Evolutionary conservation across 179 eudicot species (phyloP), one percentile per base, ranked within the genome.

Genomic region (Beta lomatogona): DNA sequence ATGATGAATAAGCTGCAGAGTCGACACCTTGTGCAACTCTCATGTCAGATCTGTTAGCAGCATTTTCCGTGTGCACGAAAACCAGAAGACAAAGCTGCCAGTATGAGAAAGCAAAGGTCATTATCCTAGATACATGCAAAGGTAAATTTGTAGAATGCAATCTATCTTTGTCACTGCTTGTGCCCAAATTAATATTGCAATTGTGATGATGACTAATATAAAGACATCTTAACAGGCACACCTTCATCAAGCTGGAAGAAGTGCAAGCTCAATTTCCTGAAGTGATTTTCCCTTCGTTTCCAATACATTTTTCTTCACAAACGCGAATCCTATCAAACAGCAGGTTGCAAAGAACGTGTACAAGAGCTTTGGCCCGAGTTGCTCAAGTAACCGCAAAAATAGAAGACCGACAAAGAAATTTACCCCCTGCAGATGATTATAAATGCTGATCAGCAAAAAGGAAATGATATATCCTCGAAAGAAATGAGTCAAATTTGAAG

Each of bases 281-380:
- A 94, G 89, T 28, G 97, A 80, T 86, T 91, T 94, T 69, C 98
- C 98, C 81, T 95, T 95, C 55, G 98, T 95, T 90, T 95, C 98
- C 83, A 95, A 69, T 77, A 95, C 91, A 85, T 92, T 91, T 77
- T 71, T 91, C 89, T 90, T 93, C 72, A 93, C 98, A 79, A 91
- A 95, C 53, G 77, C 77, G 52, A 85, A 87, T 68, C 88, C 97
- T 46, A 93, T 72, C 86, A 95, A 85, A 85, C 98, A 95, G 86
- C 90, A 92, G 79, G 85, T 80, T 28, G 88, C 95, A 71, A 95
- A 95, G 76, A 86, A 75, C 45, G 98, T 73, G 81, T 95, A 95
- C 80, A 95, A 64, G 69, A 92, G 71, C 86, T 86, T 88, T 50
- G 98, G 89, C 68, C 98, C 98, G 77, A 95, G 83, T 85, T 89